phyloP scores from a whole-genome alignment of 805 yeast species.

The Yarrowia osloensis region DNA sequence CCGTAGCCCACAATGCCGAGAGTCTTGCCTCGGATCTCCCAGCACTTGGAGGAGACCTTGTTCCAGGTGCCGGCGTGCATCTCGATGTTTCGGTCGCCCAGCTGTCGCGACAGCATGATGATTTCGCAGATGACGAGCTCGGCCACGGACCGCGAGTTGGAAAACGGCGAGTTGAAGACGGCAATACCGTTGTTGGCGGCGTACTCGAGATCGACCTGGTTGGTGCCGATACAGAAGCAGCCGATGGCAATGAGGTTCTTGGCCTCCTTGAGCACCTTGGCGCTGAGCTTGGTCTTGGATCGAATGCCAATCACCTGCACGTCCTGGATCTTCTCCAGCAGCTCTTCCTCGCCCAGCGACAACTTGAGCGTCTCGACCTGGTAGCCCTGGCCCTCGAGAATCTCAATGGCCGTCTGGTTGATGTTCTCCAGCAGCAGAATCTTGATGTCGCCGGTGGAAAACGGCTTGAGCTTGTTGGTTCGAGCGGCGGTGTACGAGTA shows the following conservation, averaged over 20 bases:
- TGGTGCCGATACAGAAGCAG: conserved; percentile 98
- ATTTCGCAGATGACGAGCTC: conserved; percentile 95
- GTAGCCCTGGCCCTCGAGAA: conserved; percentile 87
- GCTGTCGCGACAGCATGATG: conserved; percentile 90
- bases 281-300: conserved; percentile 90
- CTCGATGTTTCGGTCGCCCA: conserved; percentile 95
- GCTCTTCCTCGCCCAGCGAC: conserved; percentile 87
- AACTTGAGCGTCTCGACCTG: conserved; percentile 93
- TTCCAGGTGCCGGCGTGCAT: conserved; percentile 97
- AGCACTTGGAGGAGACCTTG: conserved; percentile 90
- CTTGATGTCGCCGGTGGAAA: conserved; percentile 92
- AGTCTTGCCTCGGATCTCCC: conserved; percentile 99
- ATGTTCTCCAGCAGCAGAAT: conserved; percentile 89
- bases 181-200: conserved; percentile 95
- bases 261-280: conserved; percentile 77
- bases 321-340: conserved; percentile 87
- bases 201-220: conserved; percentile 89
- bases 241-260: conserved; percentile 88
- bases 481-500: conserved; percentile 46
- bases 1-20: conserved; percentile 97
- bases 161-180: conserved; percentile 97
- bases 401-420: conserved; percentile 85
- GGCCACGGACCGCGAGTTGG: conserved; percentile 97
- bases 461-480: conserved; percentile 73
- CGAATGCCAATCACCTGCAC: conserved; percentile 98